phyloP scores from a whole-genome alignment of 176 grass and related monocot species.

The Pontederia paniculata region DNA sequence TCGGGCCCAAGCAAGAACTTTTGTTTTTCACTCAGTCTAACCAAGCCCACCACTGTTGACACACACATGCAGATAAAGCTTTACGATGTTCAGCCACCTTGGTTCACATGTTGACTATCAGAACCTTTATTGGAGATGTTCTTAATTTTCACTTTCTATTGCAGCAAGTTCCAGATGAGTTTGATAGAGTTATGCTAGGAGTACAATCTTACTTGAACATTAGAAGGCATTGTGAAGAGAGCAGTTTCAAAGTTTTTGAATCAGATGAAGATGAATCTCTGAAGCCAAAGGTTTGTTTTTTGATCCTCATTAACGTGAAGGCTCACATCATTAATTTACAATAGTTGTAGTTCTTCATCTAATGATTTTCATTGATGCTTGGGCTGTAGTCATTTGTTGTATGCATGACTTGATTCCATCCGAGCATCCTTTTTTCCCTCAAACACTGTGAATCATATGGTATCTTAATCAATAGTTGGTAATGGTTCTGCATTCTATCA shows the following conservation, averaged over 20 bases:
- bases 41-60: too few relatives aligned
- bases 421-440: too few relatives aligned
- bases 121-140: slow-evolving; percentile 8
- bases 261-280: slow-evolving; percentile 59
- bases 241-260: slow-evolving; percentile 77
- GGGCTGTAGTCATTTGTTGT: not conserved
- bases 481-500: too few relatives aligned
- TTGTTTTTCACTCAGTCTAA: too few relatives aligned
- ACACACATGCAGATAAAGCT: too few relatives aligned
- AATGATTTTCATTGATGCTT: not conserved
- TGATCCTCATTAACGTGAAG: slow-evolving; percentile 14
- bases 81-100: not conserved
- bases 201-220: slow-evolving; percentile 86
- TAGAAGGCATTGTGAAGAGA: slow-evolving; percentile 62
- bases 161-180: slow-evolving; percentile 94
- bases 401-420: not conserved
- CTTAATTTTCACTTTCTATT: slow-evolving; percentile 24
- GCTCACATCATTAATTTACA: not conserved
- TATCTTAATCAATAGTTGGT: too few relatives aligned
- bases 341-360: not conserved
- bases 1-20: too few relatives aligned
- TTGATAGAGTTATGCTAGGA: slow-evolving; percentile 74
- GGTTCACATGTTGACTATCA: not conserved
- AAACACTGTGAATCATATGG: too few relatives aligned
- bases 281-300: slow-evolving; percentile 58